A percentile compares a stretch with the other conserved stretches of the same genome.
Conservation (phyloP, 208 protist genomes). For the Leishmania braziliensis region DNA sequence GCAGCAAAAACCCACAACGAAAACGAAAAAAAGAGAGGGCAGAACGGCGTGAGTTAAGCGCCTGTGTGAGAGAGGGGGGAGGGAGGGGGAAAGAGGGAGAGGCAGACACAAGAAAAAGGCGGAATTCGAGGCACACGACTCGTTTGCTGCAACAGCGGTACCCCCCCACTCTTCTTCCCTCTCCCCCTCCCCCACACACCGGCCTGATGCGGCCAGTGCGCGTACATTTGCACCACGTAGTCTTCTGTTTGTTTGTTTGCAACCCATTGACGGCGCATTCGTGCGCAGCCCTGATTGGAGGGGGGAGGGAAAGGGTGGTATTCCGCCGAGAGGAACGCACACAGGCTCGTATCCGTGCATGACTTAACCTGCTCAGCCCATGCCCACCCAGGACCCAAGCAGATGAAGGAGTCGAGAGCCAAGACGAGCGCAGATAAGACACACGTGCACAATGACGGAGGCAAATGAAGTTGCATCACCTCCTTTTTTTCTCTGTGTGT, state of each 20-base stretch:
- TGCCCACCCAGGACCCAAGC: neutral
- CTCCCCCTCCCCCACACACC: neutral
- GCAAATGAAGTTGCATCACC: neutral
- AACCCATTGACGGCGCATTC: neutral
- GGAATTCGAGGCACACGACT: neutral
- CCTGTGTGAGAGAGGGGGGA: neutral
- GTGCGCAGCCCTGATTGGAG: neutral
- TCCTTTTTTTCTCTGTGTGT: neutral
- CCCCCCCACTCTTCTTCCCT: too few relatives aligned
- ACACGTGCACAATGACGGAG: constrained; percentile 9
- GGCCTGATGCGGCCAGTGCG: neutral
- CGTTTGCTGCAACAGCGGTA: neutral
- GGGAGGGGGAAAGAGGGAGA: neutral
- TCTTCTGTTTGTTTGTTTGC: neutral
- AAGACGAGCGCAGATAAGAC: constrained; percentile 1
- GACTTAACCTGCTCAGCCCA: neutral
- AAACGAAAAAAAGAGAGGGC: neutral
- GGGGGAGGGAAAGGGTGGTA: neutral
- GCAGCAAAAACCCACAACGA: neutral
- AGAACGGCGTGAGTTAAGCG: neutral
- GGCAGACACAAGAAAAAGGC: neutral
- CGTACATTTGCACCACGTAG: neutral
- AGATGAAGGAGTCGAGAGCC: neutral
- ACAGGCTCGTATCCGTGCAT: neutral
- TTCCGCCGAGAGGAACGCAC: neutral